Conservation (phyloP, 2,329 filamentous ascomycete species). For the Sporothrix schenckii region DNA sequence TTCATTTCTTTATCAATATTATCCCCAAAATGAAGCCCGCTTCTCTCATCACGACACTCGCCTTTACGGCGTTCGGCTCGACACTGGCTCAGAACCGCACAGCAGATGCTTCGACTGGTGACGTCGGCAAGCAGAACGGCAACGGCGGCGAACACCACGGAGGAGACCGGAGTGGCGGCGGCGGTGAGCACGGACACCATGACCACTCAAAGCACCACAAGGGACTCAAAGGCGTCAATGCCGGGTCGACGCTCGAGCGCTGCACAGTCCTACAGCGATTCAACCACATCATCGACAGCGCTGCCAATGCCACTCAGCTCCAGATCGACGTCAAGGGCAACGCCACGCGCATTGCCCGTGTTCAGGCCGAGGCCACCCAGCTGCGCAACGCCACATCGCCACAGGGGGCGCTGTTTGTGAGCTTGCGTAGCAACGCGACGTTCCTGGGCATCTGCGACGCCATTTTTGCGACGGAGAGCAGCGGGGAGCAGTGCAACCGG, state of each 20-base stretch:
- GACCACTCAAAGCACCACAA: background rate
- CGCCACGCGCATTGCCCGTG: slow-evolving; percentile 43
- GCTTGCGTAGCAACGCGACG: slow-evolving; percentile 45
- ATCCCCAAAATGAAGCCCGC: slow-evolving; percentile 3
- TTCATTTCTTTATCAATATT: background rate
- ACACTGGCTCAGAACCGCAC: slow-evolving; percentile 39
- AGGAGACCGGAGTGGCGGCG: slow-evolving; percentile 35
- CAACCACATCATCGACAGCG: slow-evolving; percentile 41
- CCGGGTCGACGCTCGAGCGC: slow-evolving; percentile 38
- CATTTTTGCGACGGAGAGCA: slow-evolving; percentile 41
- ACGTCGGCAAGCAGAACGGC: background rate
- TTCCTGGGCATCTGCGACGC: slow-evolving; percentile 43
- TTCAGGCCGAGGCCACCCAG: slow-evolving; percentile 39
- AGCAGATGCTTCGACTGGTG: background rate
- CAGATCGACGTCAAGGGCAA: slow-evolving; percentile 43
- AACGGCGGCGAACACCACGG: slow-evolving; percentile 28
- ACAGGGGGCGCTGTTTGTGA: slow-evolving; percentile 40
- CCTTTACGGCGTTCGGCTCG: slow-evolving; percentile 36
- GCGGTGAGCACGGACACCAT: background rate
- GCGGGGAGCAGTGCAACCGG: slow-evolving; percentile 40
- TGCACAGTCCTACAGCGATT: slow-evolving; percentile 43
- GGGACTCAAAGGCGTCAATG: background rate
- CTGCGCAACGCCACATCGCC: slow-evolving; percentile 46
- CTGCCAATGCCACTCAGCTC: slow-evolving; percentile 45
- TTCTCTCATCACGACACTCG: slow-evolving; percentile 32